Base-by-base conservation (phyloP, 1,284 basidiomycete species). In the Mycosarcoma mackinlayi region DNA sequence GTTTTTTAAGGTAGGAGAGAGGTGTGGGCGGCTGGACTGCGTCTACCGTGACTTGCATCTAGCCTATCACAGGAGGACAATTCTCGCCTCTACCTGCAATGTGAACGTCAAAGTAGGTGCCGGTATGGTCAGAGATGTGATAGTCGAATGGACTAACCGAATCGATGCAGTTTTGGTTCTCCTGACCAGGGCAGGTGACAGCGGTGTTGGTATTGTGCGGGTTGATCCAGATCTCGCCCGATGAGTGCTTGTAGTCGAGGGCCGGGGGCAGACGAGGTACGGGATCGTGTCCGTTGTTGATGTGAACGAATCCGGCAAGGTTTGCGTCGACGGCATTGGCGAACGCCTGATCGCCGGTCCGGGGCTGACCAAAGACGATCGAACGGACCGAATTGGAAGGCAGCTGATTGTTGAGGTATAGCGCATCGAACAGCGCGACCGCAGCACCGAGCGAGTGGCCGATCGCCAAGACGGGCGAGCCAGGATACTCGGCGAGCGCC, bases 391-490 rank as follows among this genome's bases (percentile, higher is more conserved):
- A 27, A 48, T 28, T 60, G 30, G 44, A 63, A 4, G 54, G 55
- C 37, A 63, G 50, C 46, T 60, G 55, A 35, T 67, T 54, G 30
- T 72, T 53, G 40, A 79, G 54, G 45, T 75, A 75, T 16, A 72
- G 65, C 6, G 73, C 60, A 19, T 75, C 70, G 21, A 77, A 42
- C 7, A 74, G 59, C 21, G 67, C 61, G 40, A 79, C 70, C 11
- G 75, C 39, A n/a, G 75, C 78, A 25, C 78, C 76, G 19, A 78
- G 70, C 31, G 76, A 78, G 61, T 78, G 78, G 11, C 78, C 76
- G 6, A 71, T 56, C 13, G 76, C 55, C 24, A 76, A 58, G 6
- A 78, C 56, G 18, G 48, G 19, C 11, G 64, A 30, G 16, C 66
- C 68, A 1, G 70, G 67, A 50, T 76, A 51, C 3, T 39, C 16